Evolutionary conservation across 1,139 yeast species (phyloP), one percentile per base, ranked within the genome.

Genomic region (Suhomyces bolitotheri): DNA sequence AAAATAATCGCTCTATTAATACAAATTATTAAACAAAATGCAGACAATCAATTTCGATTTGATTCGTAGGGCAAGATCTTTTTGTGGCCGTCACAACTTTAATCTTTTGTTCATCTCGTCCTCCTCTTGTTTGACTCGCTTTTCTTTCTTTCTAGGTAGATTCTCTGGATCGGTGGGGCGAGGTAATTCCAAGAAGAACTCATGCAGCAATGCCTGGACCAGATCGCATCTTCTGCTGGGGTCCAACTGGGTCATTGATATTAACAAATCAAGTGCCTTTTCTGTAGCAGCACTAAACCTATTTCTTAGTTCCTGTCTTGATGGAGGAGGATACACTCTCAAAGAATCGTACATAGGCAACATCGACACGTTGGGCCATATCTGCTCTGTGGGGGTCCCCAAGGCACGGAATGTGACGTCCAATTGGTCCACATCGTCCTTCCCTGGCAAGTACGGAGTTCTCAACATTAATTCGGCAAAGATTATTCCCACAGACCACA

Each of bases 401-500:
- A 90, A 65, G 0, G 98, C 98, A 50, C 89, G 77, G 55, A 92
- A 90, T 0, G 97, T 92, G 9, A 89, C 85, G 39, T 84, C 95
- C 26, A 90, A 65, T 57, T 92, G 99, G 52, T 90, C 96, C 1
- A 80, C 62, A 58, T 92, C 98, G 47, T 87, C 92, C 46, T 78
- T 79, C 1, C 97, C 98, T 0, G 99, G 96, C 32, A 94, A 64
- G 56, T 92, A 92, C 1, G 99, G 98, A 2, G 88, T 87, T 53
- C 99, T 72, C 47, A 92, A 68, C 97, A 92, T 89, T 49, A 92
- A 66, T 53, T 92, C 98, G 0, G 97, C 97, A 66, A 89, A 90
- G n/a, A 92, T 90, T 5, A 87, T 78, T 1, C 98, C 98, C 13
- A 89, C 81, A 0, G 96, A 86, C 98, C 98, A 92, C 3, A 88